phyloP scores from a whole-genome alignment of 768 basidiomycete genomes.

The Pisolithus marmoratus region DNA sequence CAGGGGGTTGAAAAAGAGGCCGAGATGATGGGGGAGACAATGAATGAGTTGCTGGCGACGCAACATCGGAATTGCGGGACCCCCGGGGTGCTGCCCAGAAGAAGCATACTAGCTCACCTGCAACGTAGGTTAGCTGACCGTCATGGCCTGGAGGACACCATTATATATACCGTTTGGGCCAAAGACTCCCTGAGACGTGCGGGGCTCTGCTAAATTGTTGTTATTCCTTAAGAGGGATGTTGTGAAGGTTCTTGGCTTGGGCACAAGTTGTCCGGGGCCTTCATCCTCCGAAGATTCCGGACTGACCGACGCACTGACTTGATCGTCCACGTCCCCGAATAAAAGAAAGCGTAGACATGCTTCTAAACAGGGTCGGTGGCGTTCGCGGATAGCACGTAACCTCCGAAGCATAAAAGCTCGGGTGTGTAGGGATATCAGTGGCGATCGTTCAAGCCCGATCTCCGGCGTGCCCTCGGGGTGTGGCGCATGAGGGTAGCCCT shows the following conservation, averaged over 20 bases:
- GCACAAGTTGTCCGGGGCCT: conserved; percentile 22
- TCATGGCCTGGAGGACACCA: neutral
- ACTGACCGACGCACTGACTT: conserved; percentile 34
- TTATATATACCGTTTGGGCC: conserved; percentile 72
- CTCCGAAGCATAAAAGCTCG: conserved; percentile 76
- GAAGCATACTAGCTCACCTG: conserved; percentile 85
- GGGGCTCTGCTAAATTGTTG: conserved; percentile 78
- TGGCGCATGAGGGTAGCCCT: conserved; percentile 62
- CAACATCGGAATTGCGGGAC: conserved; percentile 50
- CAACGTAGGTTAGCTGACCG: conserved; percentile 3
- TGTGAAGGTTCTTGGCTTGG: conserved; percentile 44
- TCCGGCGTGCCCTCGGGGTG: conserved; percentile 63
- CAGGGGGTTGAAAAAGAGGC: conserved; percentile 54
- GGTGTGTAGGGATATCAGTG: conserved; percentile 70
- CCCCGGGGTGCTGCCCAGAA: conserved; percentile 73
- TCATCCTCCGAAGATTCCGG: conserved; percentile 67
- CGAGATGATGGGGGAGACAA: conserved; percentile 17
- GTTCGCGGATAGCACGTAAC: conserved; percentile 64
- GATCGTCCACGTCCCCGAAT: conserved; percentile 58
- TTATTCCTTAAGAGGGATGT: conserved; percentile 53
- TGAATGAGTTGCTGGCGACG: conserved; percentile 34
- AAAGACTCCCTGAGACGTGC: conserved; percentile 85
- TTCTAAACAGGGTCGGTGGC: conserved; percentile 78
- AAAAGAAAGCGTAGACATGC: conserved; percentile 77
- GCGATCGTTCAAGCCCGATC: conserved; percentile 80